phyloP scores from a whole-genome alignment of 768 basidiomycete genomes.

The Lactarius sp. region DNA sequence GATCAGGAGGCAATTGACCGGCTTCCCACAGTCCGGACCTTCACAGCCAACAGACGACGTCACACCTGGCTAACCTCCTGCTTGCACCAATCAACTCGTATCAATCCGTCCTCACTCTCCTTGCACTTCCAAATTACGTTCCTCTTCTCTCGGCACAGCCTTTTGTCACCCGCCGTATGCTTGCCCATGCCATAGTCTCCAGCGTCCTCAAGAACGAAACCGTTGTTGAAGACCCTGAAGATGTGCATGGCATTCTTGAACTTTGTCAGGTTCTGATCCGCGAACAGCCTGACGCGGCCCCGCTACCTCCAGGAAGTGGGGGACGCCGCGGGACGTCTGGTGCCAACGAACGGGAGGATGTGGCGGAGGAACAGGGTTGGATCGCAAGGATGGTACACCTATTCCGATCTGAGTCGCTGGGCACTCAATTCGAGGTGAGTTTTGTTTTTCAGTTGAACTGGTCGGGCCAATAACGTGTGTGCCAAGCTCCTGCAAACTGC shows the following conservation, averaged over 20 bases:
- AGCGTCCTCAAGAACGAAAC: slow-evolving; percentile 97
- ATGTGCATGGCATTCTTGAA: slow-evolving; percentile 90
- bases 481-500: slow-evolving; percentile 84
- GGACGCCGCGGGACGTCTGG: slow-evolving; percentile 51
- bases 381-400: slow-evolving; percentile 96
- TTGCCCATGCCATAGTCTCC: slow-evolving; percentile 92
- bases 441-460: not conserved
- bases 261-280: slow-evolving; percentile 89
- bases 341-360: slow-evolving; percentile 73
- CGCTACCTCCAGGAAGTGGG: slow-evolving; percentile 38
- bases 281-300: slow-evolving; percentile 62
- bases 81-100: slow-evolving; percentile 95
- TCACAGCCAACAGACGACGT: slow-evolving; percentile 78
- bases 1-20: slow-evolving; percentile 3
- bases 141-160: slow-evolving; percentile 81
- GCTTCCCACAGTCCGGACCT: slow-evolving; percentile 65
- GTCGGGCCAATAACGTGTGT: not conserved
- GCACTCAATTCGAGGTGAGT: slow-evolving; percentile 83
- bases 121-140: slow-evolving; percentile 88
- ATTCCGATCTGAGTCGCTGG: slow-evolving; percentile 83
- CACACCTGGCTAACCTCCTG: slow-evolving; percentile 87
- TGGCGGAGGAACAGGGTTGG: slow-evolving; percentile 99
- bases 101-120: slow-evolving; percentile 92
- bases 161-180: slow-evolving; percentile 84
- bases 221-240: slow-evolving; percentile 86